Conservation (phyloP, 1,284 basidiomycete genomes). For the Malassezia japonica region DNA sequence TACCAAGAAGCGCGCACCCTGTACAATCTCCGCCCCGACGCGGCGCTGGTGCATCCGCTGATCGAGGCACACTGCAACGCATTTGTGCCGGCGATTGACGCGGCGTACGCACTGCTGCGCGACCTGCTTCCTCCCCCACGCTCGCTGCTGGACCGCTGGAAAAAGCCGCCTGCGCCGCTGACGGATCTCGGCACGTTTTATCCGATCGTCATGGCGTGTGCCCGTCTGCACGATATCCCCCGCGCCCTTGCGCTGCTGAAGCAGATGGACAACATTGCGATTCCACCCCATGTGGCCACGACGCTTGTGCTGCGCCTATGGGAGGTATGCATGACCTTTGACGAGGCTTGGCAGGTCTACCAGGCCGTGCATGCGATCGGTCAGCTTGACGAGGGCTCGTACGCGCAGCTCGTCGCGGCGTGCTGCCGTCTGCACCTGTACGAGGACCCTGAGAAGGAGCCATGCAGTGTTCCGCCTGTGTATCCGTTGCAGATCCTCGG, state of each 20-base stretch:
- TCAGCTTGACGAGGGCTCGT: background rate
- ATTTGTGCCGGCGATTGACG: conserved; percentile 26
- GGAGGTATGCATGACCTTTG: conserved; percentile 18
- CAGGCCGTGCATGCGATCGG: conserved; percentile 6
- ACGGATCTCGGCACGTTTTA: conserved; percentile 15
- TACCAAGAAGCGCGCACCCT: conserved; percentile 20
- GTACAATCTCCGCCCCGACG: conserved; percentile 15
- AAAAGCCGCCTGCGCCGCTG: background rate
- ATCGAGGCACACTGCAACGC: conserved; percentile 29
- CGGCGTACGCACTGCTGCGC: conserved; percentile 22
- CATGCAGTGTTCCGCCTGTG: conserved; percentile 53
- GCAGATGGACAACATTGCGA: conserved; percentile 14
- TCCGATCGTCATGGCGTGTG: conserved; percentile 25
- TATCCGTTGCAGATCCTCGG: conserved; percentile 68
- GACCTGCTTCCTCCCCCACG: conserved; percentile 1
- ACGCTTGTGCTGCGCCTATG: conserved; percentile 17
- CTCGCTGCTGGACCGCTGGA: background rate
- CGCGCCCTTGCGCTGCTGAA: conserved; percentile 18
- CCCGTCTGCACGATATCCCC: conserved; percentile 19
- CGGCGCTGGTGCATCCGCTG: conserved; percentile 24
- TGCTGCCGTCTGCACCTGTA: conserved; percentile 3
- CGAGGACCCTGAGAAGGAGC: background rate
- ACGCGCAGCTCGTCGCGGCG: background rate
- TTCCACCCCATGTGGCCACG: conserved; percentile 12
- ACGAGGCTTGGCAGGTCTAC: conserved; percentile 25